A percentile compares a stretch with the other conserved stretches of the same genome.
These are phyloP conservation scores for Mycena maculata DNA, from an alignment of 768 basidiomycete species.

Conservation along the genomic window DNA sequence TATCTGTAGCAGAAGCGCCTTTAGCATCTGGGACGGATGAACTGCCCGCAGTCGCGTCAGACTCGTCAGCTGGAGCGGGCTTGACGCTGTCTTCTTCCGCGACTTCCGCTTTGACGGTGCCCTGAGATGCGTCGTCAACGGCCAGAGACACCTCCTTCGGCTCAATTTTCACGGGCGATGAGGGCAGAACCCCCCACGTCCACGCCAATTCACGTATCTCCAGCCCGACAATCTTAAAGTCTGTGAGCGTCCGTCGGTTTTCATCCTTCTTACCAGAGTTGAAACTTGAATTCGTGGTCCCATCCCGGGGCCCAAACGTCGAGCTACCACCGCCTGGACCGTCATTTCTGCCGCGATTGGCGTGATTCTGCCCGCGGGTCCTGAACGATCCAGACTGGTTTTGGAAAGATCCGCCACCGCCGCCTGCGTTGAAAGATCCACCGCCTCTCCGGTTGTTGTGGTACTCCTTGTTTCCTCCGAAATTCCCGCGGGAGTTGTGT, in stretches of 20 bases:
- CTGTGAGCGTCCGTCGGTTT: conserved; percentile 91
- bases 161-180: conserved; percentile 47
- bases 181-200: conserved; percentile 82
- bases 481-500: conserved; percentile 75
- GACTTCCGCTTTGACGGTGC: conserved; percentile 47
- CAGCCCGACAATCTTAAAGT: conserved; percentile 96
- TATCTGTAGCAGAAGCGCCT: conserved; percentile 42
- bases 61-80: conserved; percentile 37
- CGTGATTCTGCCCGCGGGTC: conserved; percentile 71
- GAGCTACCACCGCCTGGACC: conserved; percentile 46
- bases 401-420: conserved; percentile 51
- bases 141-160: conserved; percentile 47
- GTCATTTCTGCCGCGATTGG: conserved; percentile 48
- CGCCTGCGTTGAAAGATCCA: conserved; percentile 69
- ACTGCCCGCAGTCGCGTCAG: conserved; percentile 33
- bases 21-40: conserved; percentile 45
- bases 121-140: conserved; percentile 46
- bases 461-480: conserved; percentile 70
- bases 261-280: conserved; percentile 84
- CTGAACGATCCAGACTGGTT: conserved; percentile 63
- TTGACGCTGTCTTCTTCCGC: conserved; percentile 44
- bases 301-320: conserved; percentile 64
- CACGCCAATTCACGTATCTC: conserved; percentile 86
- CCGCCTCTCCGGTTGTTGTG: conserved; percentile 74
- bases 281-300: conserved; percentile 56